phyloP scores from a whole-genome alignment of 2,329 filamentous ascomycete species.

The Salinomyces thailandicus region DNA sequence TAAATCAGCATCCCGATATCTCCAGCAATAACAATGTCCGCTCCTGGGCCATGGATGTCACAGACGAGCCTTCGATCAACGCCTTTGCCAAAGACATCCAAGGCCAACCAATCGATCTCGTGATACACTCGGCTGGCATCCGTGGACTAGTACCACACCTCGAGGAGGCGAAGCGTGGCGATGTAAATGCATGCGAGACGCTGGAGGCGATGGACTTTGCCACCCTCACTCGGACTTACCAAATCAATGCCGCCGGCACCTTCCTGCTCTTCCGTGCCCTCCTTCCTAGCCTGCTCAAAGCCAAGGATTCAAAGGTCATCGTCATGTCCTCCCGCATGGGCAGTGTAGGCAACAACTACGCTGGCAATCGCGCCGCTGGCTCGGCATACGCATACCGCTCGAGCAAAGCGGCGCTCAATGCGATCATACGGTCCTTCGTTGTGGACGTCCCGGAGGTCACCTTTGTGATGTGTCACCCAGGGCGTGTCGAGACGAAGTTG shows the following conservation, averaged over 20 bases:
- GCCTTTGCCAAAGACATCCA: conserved; percentile 12
- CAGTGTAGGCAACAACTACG: conserved; percentile 29
- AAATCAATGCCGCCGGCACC: conserved; percentile 34
- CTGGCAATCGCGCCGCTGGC: conserved; percentile 22
- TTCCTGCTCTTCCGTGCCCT: conserved; percentile 31
- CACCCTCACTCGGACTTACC: conserved; percentile 31
- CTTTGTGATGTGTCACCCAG: conserved; percentile 36
- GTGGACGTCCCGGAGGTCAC: conserved; percentile 34
- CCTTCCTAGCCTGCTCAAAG: conserved; percentile 25
- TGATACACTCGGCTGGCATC: conserved; percentile 37
- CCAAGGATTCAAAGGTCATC: conserved; percentile 25
- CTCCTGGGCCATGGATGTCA: conserved; percentile 19
- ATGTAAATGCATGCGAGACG: conserved; percentile 34
- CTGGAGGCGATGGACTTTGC: conserved; percentile 29
- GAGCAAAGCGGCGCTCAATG: conserved; percentile 38
- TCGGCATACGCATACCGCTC: conserved; percentile 39
- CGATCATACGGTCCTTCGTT: conserved; percentile 34
- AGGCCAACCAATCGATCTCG: conserved; percentile 24
- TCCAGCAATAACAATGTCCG: conserved; percentile 13
- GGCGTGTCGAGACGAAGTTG: conserved; percentile 36
- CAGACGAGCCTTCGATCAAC: conserved; percentile 17
- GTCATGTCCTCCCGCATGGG: conserved; percentile 39
- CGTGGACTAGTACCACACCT: conserved; percentile 32
- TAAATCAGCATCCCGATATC: too few species aligned
- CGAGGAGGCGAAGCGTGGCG: conserved; percentile 16